phyloP scores from a whole-genome alignment of 2,329 filamentous ascomycete species.

The Eutypella sp. region DNA sequence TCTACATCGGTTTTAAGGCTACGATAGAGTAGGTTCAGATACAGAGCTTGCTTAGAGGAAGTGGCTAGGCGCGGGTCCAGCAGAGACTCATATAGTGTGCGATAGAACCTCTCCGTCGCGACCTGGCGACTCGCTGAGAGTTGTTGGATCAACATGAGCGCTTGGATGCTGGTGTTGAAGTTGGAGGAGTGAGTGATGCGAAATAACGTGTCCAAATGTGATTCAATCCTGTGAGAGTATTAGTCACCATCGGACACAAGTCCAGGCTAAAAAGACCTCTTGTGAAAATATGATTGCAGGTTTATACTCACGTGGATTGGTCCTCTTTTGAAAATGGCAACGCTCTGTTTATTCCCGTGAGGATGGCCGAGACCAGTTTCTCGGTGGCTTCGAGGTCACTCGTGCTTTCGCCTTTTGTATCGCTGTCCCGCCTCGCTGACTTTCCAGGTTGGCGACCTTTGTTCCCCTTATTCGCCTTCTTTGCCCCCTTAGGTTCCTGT shows the following conservation, averaged over 20 bases:
- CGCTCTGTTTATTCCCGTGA: conserved; percentile 93
- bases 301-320: conserved; percentile 57
- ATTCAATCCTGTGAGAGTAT: conserved; percentile 59
- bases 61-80: conserved; percentile 81
- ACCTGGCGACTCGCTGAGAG: conserved; percentile 76
- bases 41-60: conserved; percentile 93
- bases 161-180: conserved; percentile 97
- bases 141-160: conserved; percentile 91
- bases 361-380: conserved; percentile 84
- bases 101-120: conserved; percentile 86
- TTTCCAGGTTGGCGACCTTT: conserved; percentile 44
- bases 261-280: not conserved
- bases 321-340: conserved; percentile 87
- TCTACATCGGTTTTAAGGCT: conserved; percentile 88
- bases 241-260: conserved; percentile 13
- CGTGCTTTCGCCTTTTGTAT: conserved; percentile 23
- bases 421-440: conserved; percentile 30
- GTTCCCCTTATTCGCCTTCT: conserved; percentile 39
- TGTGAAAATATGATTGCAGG: not conserved
- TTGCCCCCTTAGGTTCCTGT: conserved; percentile 29
- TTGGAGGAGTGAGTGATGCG: conserved; percentile 95
- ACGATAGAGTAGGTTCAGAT: conserved; percentile 86
- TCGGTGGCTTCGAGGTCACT: conserved; percentile 70
- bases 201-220: conserved; percentile 91
- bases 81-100: conserved; percentile 90